Conservation (phyloP, 2,329 filamentous ascomycete genomes). For the Cladosporium sp. region DNA sequence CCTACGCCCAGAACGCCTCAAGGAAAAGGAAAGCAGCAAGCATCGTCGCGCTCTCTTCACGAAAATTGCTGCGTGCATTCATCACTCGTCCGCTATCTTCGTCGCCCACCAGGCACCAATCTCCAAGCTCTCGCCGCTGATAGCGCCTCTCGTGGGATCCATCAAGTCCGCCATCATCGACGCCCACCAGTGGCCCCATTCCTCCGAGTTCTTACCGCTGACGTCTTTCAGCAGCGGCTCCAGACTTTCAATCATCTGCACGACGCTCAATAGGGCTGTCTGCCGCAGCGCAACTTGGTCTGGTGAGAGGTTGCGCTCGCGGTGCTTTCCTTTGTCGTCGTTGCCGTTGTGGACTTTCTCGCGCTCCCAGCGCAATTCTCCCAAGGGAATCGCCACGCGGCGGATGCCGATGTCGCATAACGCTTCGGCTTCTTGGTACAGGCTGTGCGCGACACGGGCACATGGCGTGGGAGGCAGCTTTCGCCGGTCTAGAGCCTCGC, state of each 20-base stretch:
- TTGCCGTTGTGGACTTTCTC: constrained; percentile 40
- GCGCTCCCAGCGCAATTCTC: constrained; percentile 81
- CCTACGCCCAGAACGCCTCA: background rate
- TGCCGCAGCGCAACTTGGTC: constrained; percentile 68
- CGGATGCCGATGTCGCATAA: constrained; percentile 66
- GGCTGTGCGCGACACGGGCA: constrained; percentile 66
- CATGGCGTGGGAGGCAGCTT: constrained; percentile 72
- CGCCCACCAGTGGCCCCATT: constrained; percentile 86
- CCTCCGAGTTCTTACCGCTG: constrained; percentile 81
- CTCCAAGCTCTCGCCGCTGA: constrained; percentile 78
- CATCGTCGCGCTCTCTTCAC: no score
- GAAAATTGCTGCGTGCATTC: background rate
- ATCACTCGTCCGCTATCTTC: constrained; percentile 35
- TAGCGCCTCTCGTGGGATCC: constrained; percentile 65
- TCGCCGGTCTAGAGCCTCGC: constrained; percentile 66
- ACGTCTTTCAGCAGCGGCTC: constrained; percentile 77
- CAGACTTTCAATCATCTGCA: constrained; percentile 78
- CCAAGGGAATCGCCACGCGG: constrained; percentile 79
- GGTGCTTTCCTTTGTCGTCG: constrained; percentile 18
- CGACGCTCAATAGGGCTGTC: constrained; percentile 74
- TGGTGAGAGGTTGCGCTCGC: constrained; percentile 24
- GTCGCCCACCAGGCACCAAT: constrained; percentile 61
- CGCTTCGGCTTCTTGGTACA: constrained; percentile 73
- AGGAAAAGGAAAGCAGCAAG: background rate
- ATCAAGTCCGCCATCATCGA: constrained; percentile 83